Percentiles rank a stretch among this genome's conserved stretches.
These are phyloP conservation scores for Bertia moriformis DNA, from an alignment of 2,329 filamentous ascomycete genomes.

Conservation along the genomic window DNA sequence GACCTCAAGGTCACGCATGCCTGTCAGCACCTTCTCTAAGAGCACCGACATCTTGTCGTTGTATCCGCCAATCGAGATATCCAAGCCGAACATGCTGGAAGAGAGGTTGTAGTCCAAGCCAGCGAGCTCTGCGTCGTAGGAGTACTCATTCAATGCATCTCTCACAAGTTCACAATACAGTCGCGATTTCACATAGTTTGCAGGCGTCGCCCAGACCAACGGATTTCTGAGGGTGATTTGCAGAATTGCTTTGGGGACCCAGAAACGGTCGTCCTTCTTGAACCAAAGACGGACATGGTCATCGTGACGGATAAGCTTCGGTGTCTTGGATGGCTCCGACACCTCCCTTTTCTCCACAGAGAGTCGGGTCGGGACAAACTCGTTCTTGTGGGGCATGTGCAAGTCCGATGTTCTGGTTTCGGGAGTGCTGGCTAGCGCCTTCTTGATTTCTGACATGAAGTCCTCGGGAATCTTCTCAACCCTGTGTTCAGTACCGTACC, in stretches of 20 bases:
- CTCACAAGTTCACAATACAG: constrained; percentile 49
- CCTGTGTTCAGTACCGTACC: constrained; percentile 59
- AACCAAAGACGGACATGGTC: constrained; percentile 49
- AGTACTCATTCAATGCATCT: constrained; percentile 50
- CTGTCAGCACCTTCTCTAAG: constrained; percentile 47
- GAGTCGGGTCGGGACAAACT: constrained; percentile 52
- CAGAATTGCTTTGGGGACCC: constrained; percentile 54
- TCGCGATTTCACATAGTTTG: constrained; percentile 37
- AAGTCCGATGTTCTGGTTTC: constrained; percentile 30
- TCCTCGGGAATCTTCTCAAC: constrained; percentile 44
- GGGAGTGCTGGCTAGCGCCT: neutral
- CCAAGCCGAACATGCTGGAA: constrained; percentile 39
- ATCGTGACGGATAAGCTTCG: constrained; percentile 50
- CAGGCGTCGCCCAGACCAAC: constrained; percentile 39
- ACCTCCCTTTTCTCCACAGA: constrained; percentile 54
- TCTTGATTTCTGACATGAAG: constrained; percentile 27
- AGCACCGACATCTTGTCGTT: constrained; percentile 58
- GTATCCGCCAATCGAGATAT: constrained; percentile 46
- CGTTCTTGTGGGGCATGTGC: constrained; percentile 52
- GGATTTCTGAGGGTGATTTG: constrained; percentile 41
- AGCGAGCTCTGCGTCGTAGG: constrained; percentile 55
- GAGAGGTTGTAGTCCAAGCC: constrained; percentile 47
- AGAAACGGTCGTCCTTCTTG: constrained; percentile 60
- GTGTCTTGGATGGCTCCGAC: constrained; percentile 36
- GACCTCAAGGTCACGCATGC: constrained; percentile 44